Evolutionary conservation across 495 filamentous ascomycete species (phyloP).

Genomic region (Trichoderma gamsii): DNA sequence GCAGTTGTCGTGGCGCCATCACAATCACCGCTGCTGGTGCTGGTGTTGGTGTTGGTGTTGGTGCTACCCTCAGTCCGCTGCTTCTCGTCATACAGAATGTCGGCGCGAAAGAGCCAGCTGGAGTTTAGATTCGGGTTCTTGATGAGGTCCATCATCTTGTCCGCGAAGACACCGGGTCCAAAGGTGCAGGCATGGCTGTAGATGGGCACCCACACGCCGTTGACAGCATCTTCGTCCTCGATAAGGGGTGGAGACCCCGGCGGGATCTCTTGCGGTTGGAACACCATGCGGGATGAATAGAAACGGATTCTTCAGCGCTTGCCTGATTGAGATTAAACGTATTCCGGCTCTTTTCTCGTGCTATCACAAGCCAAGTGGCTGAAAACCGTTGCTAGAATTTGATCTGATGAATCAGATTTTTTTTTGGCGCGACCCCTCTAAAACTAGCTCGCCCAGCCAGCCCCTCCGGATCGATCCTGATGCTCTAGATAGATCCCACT

Average conservation of each 20-base stretch:
- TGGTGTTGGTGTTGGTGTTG: slow-evolving; percentile 15
- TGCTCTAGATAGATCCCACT: no score
- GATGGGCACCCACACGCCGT: slow-evolving; percentile 43
- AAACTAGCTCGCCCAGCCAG: no score
- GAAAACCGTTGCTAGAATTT: no score
- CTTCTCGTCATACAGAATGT: slow-evolving; percentile 59
- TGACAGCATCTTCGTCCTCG: slow-evolving; percentile 28
- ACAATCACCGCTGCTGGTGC: background rate
- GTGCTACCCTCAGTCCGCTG: slow-evolving; percentile 16
- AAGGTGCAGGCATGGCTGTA: slow-evolving; percentile 52
- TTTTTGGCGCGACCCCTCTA: no score
- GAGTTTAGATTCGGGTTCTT: slow-evolving; percentile 84
- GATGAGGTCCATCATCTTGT: slow-evolving; percentile 66
- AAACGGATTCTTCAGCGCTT: no score
- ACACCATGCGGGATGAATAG: background rate
- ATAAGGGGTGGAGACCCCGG: slow-evolving; percentile 26
- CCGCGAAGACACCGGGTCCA: slow-evolving; percentile 49
- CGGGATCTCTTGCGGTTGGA: slow-evolving; percentile 20
- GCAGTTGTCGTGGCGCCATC: background rate
- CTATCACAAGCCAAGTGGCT: no score
- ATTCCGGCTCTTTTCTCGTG: no score
- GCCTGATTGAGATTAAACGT: no score
- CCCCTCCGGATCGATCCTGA: no score
- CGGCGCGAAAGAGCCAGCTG: slow-evolving; percentile 75
- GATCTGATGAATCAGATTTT: no score